phyloP scores from a whole-genome alignment of 2,329 filamentous ascomycete species.

The Fusarium sp. region DNA sequence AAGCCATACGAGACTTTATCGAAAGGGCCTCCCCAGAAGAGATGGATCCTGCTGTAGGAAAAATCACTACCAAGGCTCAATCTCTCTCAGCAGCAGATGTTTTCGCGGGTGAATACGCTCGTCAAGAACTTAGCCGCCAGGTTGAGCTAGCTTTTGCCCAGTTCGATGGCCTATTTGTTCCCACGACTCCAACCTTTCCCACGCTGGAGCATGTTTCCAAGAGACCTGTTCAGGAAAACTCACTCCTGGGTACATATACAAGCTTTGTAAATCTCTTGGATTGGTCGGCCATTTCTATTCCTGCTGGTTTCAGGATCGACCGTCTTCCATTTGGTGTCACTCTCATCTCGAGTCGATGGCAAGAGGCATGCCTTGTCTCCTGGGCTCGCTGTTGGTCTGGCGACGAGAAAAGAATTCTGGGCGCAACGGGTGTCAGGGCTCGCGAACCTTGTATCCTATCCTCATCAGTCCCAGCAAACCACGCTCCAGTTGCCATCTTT shows the following conservation, averaged over 20 bases:
- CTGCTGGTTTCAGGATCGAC: conserved; percentile 55
- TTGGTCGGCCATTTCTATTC: conserved; percentile 62
- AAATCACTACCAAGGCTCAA: conserved; percentile 51
- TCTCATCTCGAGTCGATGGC: conserved; percentile 49
- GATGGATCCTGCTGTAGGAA: conserved; percentile 50
- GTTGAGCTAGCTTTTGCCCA: conserved; percentile 52
- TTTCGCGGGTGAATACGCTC: conserved; percentile 53
- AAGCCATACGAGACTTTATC: conserved; percentile 60
- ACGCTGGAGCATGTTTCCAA: conserved; percentile 60
- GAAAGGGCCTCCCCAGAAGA: conserved; percentile 40
- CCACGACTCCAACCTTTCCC: conserved; percentile 63
- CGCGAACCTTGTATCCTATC: background rate
- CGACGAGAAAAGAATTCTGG: conserved; percentile 35
- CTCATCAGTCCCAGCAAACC: background rate
- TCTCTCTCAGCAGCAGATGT: conserved; percentile 56
- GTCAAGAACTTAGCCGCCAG: conserved; percentile 52
- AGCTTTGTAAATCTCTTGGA: conserved; percentile 70
- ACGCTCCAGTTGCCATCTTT: conserved; percentile 46
- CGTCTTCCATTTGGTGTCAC: conserved; percentile 52
- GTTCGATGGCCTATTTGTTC: conserved; percentile 63
- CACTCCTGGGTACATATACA: conserved; percentile 63
- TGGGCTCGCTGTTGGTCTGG: conserved; percentile 46
- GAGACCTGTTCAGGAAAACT: conserved; percentile 64
- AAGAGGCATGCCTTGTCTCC: conserved; percentile 45
- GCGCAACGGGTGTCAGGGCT: conserved; percentile 40